Evolutionary conservation across 176 grass and related monocot species (phyloP), one percentile per base, ranked within the genome.

Genomic region (Dendrocalamus sinicus): DNA sequence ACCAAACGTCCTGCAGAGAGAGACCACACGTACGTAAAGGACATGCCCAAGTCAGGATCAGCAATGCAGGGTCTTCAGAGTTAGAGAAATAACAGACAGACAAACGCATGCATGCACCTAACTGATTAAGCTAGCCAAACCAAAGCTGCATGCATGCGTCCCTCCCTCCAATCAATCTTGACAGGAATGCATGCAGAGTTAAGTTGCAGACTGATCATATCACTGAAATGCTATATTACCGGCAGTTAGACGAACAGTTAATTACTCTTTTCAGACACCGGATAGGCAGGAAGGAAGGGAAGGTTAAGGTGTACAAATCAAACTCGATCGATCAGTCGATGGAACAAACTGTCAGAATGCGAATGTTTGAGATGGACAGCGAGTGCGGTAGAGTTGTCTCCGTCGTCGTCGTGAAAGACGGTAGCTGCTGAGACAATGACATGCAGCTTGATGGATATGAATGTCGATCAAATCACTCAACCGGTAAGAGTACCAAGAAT

Each of bases 261-360:
- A 7, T 32, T 81, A 63, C 26, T 80, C n/a, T 15, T 83, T 17
- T 67, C 8, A n/a, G 45, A 55, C 9, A 51, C 10, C 30, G 20
- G 73, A 61, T 30, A 41, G 7, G 83, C 46, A 47, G 63, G 61
- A 67, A 28, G 22, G 22, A 23, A 16, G 14, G 19, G 58, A 53
- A 78, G 73, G 89, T 78, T 83, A 47, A 17, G 79, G 48, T 57
- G 70, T 75, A 52, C 15, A 81, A 45, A 87, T 81, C 85, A 87
- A 19, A 24, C 76, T 43, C n/a, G 45, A 51, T 57, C 83, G 35
- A 63, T 62, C 69, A 41, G 39, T 57, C 83, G 35, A 51, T 62
- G 69, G 58, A 57, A 77, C 75, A 70, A 32, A 39, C 69, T 76
- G 71, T 20, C 82, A 55, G 76, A 4, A 4, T 64, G 14, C 30